phyloP scores from a whole-genome alignment of 129 eudicot species.

The Flaveria bidentis region DNA sequence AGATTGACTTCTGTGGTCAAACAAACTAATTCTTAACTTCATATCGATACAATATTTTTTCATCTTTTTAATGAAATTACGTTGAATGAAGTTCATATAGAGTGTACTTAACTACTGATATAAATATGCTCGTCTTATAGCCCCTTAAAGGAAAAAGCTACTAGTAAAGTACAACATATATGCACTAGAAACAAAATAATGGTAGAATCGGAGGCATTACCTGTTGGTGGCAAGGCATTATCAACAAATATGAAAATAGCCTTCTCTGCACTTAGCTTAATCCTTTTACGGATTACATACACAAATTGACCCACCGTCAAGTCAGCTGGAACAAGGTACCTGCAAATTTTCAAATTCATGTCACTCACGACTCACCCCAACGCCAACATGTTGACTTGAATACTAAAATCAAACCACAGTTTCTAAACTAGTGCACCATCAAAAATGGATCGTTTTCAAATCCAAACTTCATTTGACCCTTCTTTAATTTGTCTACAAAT shows the following conservation, averaged over 20 bases:
- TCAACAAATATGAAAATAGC: conserved; percentile 89
- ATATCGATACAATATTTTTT: background rate
- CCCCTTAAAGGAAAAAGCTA: background rate
- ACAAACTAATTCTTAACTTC: background rate
- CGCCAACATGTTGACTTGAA: background rate
- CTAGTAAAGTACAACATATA: background rate
- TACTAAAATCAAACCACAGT: background rate
- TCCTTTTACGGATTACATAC: conserved; percentile 89
- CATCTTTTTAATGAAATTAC: background rate
- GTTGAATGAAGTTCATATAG: background rate
- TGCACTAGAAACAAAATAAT: background rate
- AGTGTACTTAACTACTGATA: too few species aligned
- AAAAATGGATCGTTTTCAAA: background rate
- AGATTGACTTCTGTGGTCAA: background rate
- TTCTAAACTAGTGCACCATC: background rate
- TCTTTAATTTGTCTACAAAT: background rate
- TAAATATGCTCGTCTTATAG: too few species aligned
- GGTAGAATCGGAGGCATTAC: conserved; percentile 29
- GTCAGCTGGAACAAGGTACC: conserved; percentile 96
- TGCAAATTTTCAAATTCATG: conserved; percentile 25
- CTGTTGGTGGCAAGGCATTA: conserved; percentile 86
- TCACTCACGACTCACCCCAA: background rate
- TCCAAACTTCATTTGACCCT: background rate
- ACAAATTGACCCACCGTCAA: conserved; percentile 96
- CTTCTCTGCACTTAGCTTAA: conserved; percentile 87